Conservation (phyloP, 305 asterid genomes). For the Ajuga reptans region DNA sequence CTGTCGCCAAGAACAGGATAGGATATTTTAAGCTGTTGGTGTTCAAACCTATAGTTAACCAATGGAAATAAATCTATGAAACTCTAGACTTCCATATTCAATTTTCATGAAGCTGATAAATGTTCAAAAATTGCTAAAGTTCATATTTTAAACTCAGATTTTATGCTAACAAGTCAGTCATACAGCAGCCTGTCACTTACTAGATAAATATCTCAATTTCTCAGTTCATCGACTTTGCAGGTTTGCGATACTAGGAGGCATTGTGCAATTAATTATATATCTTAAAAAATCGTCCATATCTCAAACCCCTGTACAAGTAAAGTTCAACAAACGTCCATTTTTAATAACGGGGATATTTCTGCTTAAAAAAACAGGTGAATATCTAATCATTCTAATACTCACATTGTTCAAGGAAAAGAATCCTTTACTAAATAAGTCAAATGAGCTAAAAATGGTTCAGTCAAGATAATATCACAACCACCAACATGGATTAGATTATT, state of each 20-base stretch:
- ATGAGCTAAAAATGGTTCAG: constrained; percentile 13
- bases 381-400: constrained; percentile 12
- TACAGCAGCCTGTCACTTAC: neutral
- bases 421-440: neutral
- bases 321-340: neutral
- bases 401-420: constrained; percentile 10
- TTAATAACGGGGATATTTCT: neutral
- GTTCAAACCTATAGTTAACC: neutral
- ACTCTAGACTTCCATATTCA: neutral
- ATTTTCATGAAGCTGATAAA: neutral
- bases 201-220: neutral
- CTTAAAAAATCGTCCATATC: neutral
- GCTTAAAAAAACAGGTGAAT: neutral
- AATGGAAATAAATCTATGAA: neutral
- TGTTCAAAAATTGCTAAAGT: neutral
- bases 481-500: neutral
- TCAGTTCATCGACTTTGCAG: neutral
- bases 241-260: neutral
- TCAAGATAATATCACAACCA: neutral
- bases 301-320: neutral
- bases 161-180: neutral
- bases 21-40: neutral
- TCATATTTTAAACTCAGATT: neutral
- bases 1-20: neutral
- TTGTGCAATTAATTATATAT: neutral